Conservation (phyloP, 2,329 filamentous ascomycete species). For the Fusarium sp. region DNA sequence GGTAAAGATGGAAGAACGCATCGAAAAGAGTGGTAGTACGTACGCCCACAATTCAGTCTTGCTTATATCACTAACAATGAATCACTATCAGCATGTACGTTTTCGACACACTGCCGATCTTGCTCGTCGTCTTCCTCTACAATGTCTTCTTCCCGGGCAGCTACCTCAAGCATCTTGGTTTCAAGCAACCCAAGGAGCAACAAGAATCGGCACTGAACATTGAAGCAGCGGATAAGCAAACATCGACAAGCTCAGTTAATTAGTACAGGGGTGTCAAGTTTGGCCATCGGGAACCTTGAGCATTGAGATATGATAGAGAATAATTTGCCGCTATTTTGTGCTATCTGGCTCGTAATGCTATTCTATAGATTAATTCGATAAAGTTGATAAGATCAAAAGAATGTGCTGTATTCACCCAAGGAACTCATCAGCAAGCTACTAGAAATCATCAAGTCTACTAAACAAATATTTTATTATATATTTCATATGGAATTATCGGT, state of each 20-base stretch:
- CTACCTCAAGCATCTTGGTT: slow-evolving; percentile 40
- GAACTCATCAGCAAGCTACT: too few species aligned
- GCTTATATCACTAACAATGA: neutral
- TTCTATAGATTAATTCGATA: too few species aligned
- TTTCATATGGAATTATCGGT: slow-evolving; percentile 12
- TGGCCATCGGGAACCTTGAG: too few species aligned
- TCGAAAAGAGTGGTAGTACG: slow-evolving; percentile 44
- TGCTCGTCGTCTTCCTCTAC: slow-evolving; percentile 39
- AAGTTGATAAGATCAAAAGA: too few species aligned
- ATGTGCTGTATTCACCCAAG: too few species aligned
- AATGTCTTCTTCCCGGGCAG: slow-evolving; percentile 38
- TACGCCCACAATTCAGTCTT: fast-evolving
- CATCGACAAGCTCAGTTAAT: neutral
- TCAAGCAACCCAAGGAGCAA: slow-evolving; percentile 23
- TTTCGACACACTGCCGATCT: slow-evolving; percentile 37
- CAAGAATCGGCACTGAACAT: neutral
- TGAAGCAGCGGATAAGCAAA: neutral
- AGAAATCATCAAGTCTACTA: too few species aligned
- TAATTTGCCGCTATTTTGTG: too few species aligned
- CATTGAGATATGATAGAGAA: too few species aligned
- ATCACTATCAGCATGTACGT: slow-evolving; percentile 20
- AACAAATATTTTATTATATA: too few species aligned
- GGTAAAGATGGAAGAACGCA: slow-evolving; percentile 37
- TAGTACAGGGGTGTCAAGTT: neutral
- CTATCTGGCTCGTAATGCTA: too few species aligned